phyloP scores from a whole-genome alignment of 345 rosid genomes.

The Citrus trifoliata region DNA sequence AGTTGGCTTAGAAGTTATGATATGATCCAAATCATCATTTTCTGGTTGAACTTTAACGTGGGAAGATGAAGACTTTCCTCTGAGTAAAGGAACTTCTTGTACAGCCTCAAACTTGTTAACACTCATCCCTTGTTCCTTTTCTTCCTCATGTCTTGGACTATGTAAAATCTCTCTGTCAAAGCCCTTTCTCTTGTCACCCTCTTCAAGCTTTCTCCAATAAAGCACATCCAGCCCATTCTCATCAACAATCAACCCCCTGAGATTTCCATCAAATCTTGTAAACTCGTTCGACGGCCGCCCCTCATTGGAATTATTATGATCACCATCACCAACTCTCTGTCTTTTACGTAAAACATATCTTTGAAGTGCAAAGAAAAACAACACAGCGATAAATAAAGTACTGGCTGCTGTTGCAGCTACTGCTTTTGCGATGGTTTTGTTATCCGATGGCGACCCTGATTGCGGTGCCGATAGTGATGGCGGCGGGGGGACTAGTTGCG shows the following conservation, averaged over 20 bases:
- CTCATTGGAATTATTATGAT: slow-evolving; percentile 7
- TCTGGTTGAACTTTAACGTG: slow-evolving; percentile 28
- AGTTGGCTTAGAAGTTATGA: slow-evolving; percentile 15
- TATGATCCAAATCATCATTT: background rate
- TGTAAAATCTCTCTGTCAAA: slow-evolving; percentile 20
- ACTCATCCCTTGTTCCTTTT: slow-evolving; percentile 20
- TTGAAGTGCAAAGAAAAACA: slow-evolving; percentile 48
- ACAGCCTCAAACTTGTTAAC: slow-evolving; percentile 22
- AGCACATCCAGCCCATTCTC: slow-evolving; percentile 77
- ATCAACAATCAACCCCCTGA: slow-evolving; percentile 60
- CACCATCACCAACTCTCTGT: slow-evolving; percentile 15
- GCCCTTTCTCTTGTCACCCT: slow-evolving; percentile 23
- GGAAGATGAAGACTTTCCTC: slow-evolving; percentile 61
- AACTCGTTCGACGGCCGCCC: slow-evolving; percentile 29
- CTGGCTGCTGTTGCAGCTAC: slow-evolving; percentile 62
- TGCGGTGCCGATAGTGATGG: background rate
- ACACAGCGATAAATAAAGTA: slow-evolving; percentile 45
- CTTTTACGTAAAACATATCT: slow-evolving; percentile 38
- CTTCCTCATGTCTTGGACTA: slow-evolving; percentile 24
- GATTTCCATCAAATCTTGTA: slow-evolving; percentile 32
- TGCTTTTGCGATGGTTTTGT: slow-evolving; percentile 42
- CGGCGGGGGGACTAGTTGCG: background rate
- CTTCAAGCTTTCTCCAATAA: slow-evolving; percentile 64
- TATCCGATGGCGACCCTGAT: slow-evolving; percentile 22
- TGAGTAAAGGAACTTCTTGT: slow-evolving; percentile 60